These are phyloP conservation scores for Lumnitzera racemosa DNA, from an alignment of 345 rosid species.

Conservation along the genomic window DNA sequence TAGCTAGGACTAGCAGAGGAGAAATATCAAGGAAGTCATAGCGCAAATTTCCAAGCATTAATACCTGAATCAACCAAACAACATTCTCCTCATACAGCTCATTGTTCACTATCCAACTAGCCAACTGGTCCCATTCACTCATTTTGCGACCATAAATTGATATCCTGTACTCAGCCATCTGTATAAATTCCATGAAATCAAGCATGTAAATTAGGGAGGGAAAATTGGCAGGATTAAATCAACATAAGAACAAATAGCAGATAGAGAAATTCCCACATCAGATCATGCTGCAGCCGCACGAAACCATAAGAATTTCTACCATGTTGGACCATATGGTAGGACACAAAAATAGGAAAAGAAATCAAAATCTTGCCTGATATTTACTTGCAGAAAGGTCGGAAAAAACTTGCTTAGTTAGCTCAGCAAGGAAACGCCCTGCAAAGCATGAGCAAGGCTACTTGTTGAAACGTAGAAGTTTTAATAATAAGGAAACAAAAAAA, in stretches of 20 bases:
- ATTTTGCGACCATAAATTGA: constrained; percentile 97
- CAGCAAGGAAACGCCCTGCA: constrained; percentile 94
- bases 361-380: constrained; percentile 59
- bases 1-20: too few relatives aligned
- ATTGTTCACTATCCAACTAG: constrained; percentile 99
- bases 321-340: background rate
- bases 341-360: background rate
- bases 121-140: constrained; percentile 99
- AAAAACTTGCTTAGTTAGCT: constrained; percentile 89
- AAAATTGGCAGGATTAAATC: too few relatives aligned
- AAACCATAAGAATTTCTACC: too few relatives aligned
- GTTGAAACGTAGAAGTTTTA: background rate
- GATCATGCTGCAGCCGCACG: too few relatives aligned
- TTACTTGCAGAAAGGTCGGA: constrained; percentile 90
- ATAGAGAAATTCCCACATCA: too few relatives aligned
- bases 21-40: too few relatives aligned
- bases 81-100: constrained; percentile 93
- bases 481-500: background rate
- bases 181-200: constrained; percentile 15
- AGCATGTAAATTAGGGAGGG: constrained; percentile 1
- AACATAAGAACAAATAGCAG: too few relatives aligned
- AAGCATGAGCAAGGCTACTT: constrained; percentile 1
- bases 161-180: constrained; percentile 99
- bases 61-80: constrained; percentile 99
- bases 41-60: too few relatives aligned